phyloP scores from a whole-genome alignment of 2,329 filamentous ascomycete species.

The Proliferodiscus dingleyae region DNA sequence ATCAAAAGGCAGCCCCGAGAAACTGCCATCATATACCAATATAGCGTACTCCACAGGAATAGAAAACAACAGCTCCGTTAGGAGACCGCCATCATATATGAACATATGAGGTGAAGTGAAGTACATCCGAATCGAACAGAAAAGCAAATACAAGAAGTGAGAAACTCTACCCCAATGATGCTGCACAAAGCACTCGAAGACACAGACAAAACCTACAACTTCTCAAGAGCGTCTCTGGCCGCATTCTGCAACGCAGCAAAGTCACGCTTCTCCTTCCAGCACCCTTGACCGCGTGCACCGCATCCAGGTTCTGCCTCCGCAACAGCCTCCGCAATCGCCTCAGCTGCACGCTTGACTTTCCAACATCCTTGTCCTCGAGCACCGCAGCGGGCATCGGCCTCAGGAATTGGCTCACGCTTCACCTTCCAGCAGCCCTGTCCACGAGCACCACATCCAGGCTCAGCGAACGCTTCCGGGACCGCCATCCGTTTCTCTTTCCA shows the following conservation, averaged over 20 bases:
- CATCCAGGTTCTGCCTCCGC: conserved; percentile 13
- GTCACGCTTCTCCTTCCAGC: conserved; percentile 25
- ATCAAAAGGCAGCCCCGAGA: too few species aligned
- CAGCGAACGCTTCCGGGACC: neutral
- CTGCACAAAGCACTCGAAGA: neutral
- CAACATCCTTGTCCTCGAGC: neutral
- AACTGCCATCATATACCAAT: too few species aligned
- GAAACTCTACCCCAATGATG: too few species aligned
- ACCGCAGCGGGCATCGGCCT: conserved; percentile 13
- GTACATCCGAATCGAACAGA: neutral
- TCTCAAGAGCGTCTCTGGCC: neutral
- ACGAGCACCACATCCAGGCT: neutral
- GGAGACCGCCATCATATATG: neutral
- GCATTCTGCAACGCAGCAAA: neutral
- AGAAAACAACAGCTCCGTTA: neutral
- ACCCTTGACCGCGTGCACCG: conserved; percentile 4
- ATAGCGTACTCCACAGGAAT: neutral
- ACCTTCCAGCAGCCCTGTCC: too few species aligned
- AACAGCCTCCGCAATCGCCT: conserved; percentile 21
- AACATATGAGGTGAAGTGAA: neutral
- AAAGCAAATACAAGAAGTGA: neutral
- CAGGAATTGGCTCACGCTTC: too few species aligned
- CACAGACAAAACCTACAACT: neutral
- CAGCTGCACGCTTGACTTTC: conserved; percentile 28
- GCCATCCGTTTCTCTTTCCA: neutral